Evolutionary conservation across 805 yeast species (phyloP), one percentile per base, ranked within the genome.

Genomic region (Debaryomyces prosopidis): DNA sequence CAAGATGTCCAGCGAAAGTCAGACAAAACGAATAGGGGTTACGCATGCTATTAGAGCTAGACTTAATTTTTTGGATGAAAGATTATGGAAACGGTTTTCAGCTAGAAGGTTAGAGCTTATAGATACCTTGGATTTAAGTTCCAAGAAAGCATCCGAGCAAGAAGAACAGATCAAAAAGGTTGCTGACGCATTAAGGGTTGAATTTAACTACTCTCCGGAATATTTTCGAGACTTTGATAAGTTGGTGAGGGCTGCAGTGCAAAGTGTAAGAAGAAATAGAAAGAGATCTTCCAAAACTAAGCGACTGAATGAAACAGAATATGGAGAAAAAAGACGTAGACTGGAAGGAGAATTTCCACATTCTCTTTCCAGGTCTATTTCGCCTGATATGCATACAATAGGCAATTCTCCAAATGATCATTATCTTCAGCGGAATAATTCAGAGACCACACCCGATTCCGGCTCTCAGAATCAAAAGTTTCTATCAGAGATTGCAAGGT

Each of bases 211-310:
- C 60, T 79, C 85, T 2, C 66, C 65, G 2, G 76, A 75, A 5
- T 75, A 81, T 11, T 67, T 82, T 20, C 65, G 72, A 1, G 98
- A 94, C 52, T 92, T 92, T 61, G 96, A 90, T 63, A 87, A 85
- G 62, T 74, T 92, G 30, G 97, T 94, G 0, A 73, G 96, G 31
- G 95, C 96, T 8, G 98, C 97, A 1, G 85, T 92, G 20, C 99
- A 92, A 65, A 85, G 95, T 42, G 97, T 88, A 1, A 72, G 98
- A 50, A 73, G 99, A 52, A 92, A 92, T 63, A 76, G 96, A 48
- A 88, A 85, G 59, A 66, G 96, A 51, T 79, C 70, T n/a, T 57
- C 70, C 18, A 68, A 71, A 49, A 47, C 72, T 0, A 59, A 57
- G 26, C 34, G 32, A 14, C 7, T 9, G n/a, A n/a, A n/a, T 12